Conservation (phyloP, 345 rosid genomes). For the Acer campestre region DNA sequence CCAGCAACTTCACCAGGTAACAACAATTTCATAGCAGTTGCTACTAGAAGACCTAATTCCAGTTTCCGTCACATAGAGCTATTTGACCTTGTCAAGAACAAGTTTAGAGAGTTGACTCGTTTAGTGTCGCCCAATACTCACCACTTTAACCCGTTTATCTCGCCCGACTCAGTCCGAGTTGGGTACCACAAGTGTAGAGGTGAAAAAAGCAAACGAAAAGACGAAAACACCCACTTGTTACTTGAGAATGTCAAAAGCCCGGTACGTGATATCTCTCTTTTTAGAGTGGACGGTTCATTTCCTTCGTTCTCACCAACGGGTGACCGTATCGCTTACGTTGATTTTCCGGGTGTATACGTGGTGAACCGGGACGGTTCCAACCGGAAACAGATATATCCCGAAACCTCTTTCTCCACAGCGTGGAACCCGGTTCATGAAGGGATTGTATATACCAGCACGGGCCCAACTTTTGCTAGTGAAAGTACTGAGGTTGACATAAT, state of each 20-base stretch:
- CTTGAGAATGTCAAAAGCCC: conserved; percentile 72
- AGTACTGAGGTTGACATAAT: conserved; percentile 71
- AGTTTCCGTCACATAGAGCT: conserved; percentile 82
- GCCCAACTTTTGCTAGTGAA: conserved; percentile 73
- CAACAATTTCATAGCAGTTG: conserved; percentile 68
- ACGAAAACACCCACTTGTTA: conserved; percentile 44
- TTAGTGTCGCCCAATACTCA: conserved; percentile 65
- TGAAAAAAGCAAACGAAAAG: conserved; percentile 29
- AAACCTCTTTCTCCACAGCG: conserved; percentile 64
- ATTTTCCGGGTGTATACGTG: conserved; percentile 80
- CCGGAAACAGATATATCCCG: conserved; percentile 45
- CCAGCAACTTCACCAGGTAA: conserved; percentile 89
- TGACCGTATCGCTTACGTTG: conserved; percentile 70
- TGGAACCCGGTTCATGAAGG: conserved; percentile 81
- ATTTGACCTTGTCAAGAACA: conserved; percentile 50
- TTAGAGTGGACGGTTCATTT: conserved; percentile 81
- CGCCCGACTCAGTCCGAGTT: conserved; percentile 69
- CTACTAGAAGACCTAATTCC: conserved; percentile 65
- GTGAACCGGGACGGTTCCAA: conserved; percentile 80
- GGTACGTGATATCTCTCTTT: conserved; percentile 52
- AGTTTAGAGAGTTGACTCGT: conserved; percentile 70
- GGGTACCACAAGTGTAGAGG: conserved; percentile 92
- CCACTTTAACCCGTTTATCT: conserved; percentile 83
- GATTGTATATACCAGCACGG: conserved; percentile 64
- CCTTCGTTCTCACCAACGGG: conserved; percentile 83